Conservation (phyloP, 2,329 filamentous ascomycete genomes). For the Atkinsonella hypoxylon region DNA sequence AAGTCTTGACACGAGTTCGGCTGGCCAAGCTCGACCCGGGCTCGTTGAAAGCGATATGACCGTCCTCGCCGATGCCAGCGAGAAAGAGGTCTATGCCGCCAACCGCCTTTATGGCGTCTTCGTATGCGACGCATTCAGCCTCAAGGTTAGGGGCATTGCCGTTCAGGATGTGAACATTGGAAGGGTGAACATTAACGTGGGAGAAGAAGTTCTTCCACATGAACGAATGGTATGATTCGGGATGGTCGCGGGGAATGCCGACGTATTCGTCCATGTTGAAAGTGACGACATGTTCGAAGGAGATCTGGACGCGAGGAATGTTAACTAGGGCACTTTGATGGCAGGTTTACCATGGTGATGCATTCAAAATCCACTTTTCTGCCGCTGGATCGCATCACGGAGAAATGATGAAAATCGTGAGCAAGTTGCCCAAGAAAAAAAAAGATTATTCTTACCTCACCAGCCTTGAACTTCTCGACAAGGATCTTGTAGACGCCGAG, state of each 20-base stretch:
- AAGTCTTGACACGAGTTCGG: constrained; percentile 72
- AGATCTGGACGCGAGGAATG: constrained; percentile 38
- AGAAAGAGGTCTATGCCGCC: constrained; percentile 81
- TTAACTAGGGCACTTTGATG: constrained; percentile 3
- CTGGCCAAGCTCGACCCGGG: constrained; percentile 68
- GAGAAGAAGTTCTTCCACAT: constrained; percentile 93
- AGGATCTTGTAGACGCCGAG: constrained; percentile 67
- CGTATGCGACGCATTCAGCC: constrained; percentile 67
- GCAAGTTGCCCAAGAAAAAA: neutral
- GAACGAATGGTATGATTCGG: constrained; percentile 80
- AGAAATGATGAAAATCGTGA: neutral
- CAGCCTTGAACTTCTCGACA: constrained; percentile 58
- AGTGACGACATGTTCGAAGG: constrained; percentile 78
- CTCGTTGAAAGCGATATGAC: constrained; percentile 86
- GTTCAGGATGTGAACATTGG: constrained; percentile 75
- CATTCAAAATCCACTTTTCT: neutral
- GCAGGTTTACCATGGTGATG: neutral
- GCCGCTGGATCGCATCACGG: neutral
- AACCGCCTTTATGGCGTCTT: constrained; percentile 59
- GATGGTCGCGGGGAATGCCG: constrained; percentile 68
- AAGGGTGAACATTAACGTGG: constrained; percentile 67
- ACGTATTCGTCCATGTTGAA: constrained; percentile 96
- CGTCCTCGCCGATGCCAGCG: constrained; percentile 74
- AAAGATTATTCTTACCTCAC: constrained; percentile 28
- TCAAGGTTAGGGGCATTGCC: constrained; percentile 67